These are phyloP conservation scores for Aethionema arabicum DNA, from an alignment of 345 rosid genomes.

Conservation along the genomic window DNA sequence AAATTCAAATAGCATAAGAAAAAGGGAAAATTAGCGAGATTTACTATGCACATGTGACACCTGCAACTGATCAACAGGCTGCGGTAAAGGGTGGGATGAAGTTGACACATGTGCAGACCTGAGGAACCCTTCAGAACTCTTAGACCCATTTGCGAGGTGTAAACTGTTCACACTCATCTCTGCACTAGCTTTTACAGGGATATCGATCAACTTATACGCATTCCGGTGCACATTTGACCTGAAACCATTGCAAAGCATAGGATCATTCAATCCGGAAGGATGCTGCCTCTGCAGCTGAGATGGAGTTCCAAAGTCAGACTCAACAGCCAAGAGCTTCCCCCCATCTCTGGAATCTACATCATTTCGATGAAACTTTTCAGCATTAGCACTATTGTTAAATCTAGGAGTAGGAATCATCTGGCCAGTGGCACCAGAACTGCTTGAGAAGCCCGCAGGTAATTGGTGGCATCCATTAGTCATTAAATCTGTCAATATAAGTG, in stretches of 20 bases:
- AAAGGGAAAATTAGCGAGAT: slow-evolving; percentile 30
- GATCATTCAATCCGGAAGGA: slow-evolving; percentile 62
- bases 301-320: slow-evolving; percentile 56
- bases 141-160: slow-evolving; percentile 37
- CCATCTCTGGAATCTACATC: slow-evolving; percentile 54
- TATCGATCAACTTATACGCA: slow-evolving; percentile 64
- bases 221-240: slow-evolving; percentile 70
- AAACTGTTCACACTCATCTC: slow-evolving; percentile 64
- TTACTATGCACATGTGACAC: slow-evolving; percentile 67
- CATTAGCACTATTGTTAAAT: slow-evolving; percentile 43
- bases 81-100: slow-evolving; percentile 66
- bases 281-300: slow-evolving; percentile 60
- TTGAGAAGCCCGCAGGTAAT: slow-evolving; percentile 51
- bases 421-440: slow-evolving; percentile 63
- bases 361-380: slow-evolving; percentile 51
- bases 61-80: slow-evolving; percentile 72
- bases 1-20: slow-evolving; percentile 20
- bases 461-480: slow-evolving; percentile 68
- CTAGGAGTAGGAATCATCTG: slow-evolving; percentile 98
- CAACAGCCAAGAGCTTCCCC: slow-evolving; percentile 63
- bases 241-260: slow-evolving; percentile 53
- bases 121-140: slow-evolving; percentile 25
- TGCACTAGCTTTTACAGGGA: slow-evolving; percentile 54
- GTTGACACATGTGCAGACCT: slow-evolving; percentile 45
- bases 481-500: slow-evolving; percentile 49